A percentile compares a stretch with the other conserved stretches of the same genome.
These are phyloP conservation scores for Dothistroma septosporum DNA, from an alignment of 2,329 filamentous ascomycete species.

Conservation along the genomic window DNA sequence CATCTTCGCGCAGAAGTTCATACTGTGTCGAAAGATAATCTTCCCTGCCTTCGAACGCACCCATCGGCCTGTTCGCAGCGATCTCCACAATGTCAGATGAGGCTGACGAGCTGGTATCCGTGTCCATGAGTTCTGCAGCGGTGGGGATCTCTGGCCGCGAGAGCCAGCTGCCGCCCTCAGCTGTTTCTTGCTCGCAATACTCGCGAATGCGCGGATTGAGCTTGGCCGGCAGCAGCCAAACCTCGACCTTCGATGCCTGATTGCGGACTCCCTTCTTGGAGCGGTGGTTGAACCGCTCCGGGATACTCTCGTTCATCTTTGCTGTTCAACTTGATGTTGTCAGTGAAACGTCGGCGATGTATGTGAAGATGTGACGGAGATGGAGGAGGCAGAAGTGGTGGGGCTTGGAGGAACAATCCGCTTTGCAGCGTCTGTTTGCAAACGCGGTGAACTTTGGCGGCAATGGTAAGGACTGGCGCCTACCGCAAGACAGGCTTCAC, in stretches of 20 bases:
- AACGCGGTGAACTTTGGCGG: background rate
- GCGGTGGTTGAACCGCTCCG: slow-evolving; percentile 29
- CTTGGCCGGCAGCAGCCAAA: slow-evolving; percentile 23
- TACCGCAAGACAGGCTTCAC: background rate
- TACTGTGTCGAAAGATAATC: slow-evolving; percentile 72
- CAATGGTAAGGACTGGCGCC: background rate
- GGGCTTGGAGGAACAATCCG: background rate
- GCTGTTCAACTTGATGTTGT: background rate
- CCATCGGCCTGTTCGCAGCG: slow-evolving; percentile 50
- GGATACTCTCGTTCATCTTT: slow-evolving; percentile 30
- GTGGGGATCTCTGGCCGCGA: slow-evolving; percentile 53
- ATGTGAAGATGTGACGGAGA: background rate
- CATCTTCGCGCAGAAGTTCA: slow-evolving; percentile 69
- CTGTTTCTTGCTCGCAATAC: slow-evolving; percentile 24
- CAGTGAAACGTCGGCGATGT: background rate
- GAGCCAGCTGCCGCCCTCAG: slow-evolving; percentile 30
- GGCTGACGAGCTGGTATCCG: slow-evolving; percentile 6
- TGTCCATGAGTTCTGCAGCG: slow-evolving; percentile 48
- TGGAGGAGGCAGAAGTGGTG: background rate
- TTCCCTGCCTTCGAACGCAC: slow-evolving; percentile 57
- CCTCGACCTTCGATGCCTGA: slow-evolving; percentile 12
- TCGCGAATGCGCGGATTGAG: slow-evolving; percentile 28
- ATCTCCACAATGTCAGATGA: slow-evolving; percentile 18
- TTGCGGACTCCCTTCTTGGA: slow-evolving; percentile 7
- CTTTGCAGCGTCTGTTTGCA: background rate